Percentiles rank a stretch among this genome's conserved stretches.
phyloP scores from a whole-genome alignment of 768 basidiomycete species.

The Russula abietina region DNA sequence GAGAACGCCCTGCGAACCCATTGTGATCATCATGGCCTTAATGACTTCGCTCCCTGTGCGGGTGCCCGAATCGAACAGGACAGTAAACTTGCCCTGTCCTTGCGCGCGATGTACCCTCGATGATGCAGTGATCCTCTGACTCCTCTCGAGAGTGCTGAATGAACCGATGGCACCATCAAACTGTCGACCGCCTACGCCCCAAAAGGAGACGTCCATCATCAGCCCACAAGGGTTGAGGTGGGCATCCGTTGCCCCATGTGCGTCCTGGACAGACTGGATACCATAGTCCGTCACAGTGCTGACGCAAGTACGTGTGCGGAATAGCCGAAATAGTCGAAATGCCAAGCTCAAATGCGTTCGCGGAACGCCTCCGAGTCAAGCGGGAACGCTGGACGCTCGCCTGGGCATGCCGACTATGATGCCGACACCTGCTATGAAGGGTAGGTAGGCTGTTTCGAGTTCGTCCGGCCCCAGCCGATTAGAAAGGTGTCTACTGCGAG shows the following conservation, averaged over 20 bases:
- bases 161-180: conserved; percentile 75
- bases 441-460: conserved; percentile 55
- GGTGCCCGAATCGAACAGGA: conserved; percentile 78
- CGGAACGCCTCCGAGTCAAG: background rate
- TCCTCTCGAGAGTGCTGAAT: conserved; percentile 62
- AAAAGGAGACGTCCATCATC: background rate
- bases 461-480: conserved; percentile 75
- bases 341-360: background rate
- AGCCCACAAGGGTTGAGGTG: background rate
- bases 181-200: conserved; percentile 58
- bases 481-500: conserved; percentile 72
- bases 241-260: background rate
- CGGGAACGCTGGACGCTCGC: background rate
- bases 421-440: conserved; percentile 61
- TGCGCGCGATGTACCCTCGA: conserved; percentile 53
- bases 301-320: background rate
- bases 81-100: conserved; percentile 50
- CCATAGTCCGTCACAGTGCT: background rate
- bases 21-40: conserved; percentile 77
- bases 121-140: conserved; percentile 62
- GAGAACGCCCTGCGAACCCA: conserved; percentile 79
- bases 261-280: background rate
- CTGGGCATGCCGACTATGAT: conserved; percentile 49
- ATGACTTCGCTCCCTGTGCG: conserved; percentile 78
- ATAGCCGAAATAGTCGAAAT: background rate